phyloP scores from a whole-genome alignment of 108 stramenopile genomes.

The Skeletonema menzelii region DNA sequence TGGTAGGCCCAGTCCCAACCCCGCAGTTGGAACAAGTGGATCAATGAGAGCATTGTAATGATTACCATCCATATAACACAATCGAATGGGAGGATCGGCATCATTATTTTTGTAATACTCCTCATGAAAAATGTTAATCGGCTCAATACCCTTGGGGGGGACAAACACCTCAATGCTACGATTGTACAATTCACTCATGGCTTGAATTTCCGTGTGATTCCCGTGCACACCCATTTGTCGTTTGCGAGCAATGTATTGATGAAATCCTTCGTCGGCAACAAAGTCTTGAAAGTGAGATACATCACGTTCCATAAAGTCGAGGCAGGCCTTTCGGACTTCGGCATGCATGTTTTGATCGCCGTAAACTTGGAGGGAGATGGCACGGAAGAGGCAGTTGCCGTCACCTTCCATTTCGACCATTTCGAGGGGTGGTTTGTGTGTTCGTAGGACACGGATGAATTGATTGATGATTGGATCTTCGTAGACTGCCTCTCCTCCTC shows the following conservation, averaged over 20 bases:
- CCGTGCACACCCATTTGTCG: constrained; percentile 88
- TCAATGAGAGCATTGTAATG: constrained; percentile 88
- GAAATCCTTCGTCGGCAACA: constrained; percentile 71
- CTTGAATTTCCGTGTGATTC: constrained; percentile 97
- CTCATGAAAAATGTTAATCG: constrained; percentile 85
- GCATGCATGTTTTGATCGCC: constrained; percentile 86
- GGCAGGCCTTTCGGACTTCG: constrained; percentile 78
- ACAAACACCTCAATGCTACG: constrained; percentile 89
- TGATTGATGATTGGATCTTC: neutral
- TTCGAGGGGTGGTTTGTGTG: constrained; percentile 47
- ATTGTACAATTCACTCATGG: constrained; percentile 94
- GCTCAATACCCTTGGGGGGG: constrained; percentile 62
- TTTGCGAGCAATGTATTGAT: constrained; percentile 78
- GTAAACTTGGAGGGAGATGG: constrained; percentile 95
- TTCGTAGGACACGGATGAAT: constrained; percentile 17
- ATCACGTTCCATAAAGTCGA: constrained; percentile 90
- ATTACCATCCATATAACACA: constrained; percentile 83
- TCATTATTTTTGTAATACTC: constrained; percentile 51
- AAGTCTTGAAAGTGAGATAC: constrained; percentile 81
- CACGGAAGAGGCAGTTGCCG: constrained; percentile 97
- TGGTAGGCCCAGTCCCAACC: constrained; percentile 77
- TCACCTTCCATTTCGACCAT: constrained; percentile 83
- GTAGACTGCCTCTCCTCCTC: neutral
- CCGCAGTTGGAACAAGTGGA: constrained; percentile 79
- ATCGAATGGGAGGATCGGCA: constrained; percentile 73